phyloP scores from a whole-genome alignment of 2,329 filamentous ascomycete genomes.

The Penicillium sp. region DNA sequence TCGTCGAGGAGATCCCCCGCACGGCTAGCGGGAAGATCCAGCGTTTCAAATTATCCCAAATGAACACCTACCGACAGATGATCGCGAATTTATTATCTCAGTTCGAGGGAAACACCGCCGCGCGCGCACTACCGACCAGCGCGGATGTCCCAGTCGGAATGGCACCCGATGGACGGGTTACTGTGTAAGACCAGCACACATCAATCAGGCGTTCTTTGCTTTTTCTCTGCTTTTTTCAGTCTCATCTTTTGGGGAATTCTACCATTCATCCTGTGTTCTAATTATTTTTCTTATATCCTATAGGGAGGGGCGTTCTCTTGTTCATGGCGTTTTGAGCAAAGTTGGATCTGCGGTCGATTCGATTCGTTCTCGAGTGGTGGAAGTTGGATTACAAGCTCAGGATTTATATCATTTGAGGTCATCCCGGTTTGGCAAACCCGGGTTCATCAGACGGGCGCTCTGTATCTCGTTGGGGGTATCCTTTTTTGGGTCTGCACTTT shows the following conservation, averaged over 20 bases:
- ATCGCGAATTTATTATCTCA: conserved; percentile 27
- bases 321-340: not conserved
- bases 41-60: conserved; percentile 40
- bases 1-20: conserved; percentile 51
- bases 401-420: not conserved
- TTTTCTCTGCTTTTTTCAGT: not conserved
- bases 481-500: not conserved
- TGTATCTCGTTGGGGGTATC: not conserved
- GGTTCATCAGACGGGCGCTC: not conserved
- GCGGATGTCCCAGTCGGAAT: conserved; percentile 17
- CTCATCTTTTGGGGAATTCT: not conserved
- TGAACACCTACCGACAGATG: conserved; percentile 41
- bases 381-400: not conserved
- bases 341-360: not conserved
- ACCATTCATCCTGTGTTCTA: not conserved
- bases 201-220: not conserved
- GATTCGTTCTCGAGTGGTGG: not conserved
- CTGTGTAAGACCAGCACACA: conserved; percentile 15
- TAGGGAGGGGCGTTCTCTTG: not conserved
- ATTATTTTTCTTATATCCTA: not conserved
- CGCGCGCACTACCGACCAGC: conserved; percentile 6
- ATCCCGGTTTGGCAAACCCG: not conserved
- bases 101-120: conserved; percentile 3
- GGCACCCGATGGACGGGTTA: conserved; percentile 23
- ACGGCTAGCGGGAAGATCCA: conserved; percentile 53